Conservation (phyloP, 2,329 filamentous ascomycete genomes). For the Xylaria sp. region DNA sequence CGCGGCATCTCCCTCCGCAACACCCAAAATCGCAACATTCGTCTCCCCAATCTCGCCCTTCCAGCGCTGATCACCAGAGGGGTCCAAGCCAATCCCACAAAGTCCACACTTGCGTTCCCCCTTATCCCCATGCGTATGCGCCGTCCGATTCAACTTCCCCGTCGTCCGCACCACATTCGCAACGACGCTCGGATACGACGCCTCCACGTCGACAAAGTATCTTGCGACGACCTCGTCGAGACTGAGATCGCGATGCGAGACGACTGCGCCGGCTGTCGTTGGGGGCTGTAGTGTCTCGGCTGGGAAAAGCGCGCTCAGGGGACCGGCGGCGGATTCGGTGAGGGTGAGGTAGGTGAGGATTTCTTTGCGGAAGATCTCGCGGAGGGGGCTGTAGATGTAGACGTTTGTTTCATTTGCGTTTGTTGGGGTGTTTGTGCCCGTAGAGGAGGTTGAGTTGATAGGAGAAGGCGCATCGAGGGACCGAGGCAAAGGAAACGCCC, state of each 20-base stretch:
- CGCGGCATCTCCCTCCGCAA: conserved; percentile 16
- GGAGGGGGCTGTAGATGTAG: conserved; percentile 68
- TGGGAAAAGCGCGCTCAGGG: conserved; percentile 7
- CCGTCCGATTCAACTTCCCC: conserved; percentile 62
- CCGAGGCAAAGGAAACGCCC: conserved; percentile 39
- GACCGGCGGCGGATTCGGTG: conserved; percentile 13
- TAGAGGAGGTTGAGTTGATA: too few relatives aligned
- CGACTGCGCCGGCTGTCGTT: conserved; percentile 36
- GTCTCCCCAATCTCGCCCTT: conserved; percentile 55
- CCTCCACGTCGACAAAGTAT: conserved; percentile 83
- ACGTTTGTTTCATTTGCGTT: conserved; percentile 22
- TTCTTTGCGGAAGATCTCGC: conserved; percentile 81
- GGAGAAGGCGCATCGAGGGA: neutral
- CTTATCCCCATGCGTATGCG: conserved; percentile 18
- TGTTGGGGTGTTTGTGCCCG: too few relatives aligned
- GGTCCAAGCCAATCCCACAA: conserved; percentile 63
- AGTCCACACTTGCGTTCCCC: conserved; percentile 50
- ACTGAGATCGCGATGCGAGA: conserved; percentile 70
- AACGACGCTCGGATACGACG: conserved; percentile 83
- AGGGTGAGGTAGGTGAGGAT: conserved; percentile 62
- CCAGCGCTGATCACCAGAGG: conserved; percentile 58
- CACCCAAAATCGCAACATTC: neutral
- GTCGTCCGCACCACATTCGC: conserved; percentile 91
- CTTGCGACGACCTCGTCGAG: conserved; percentile 87
- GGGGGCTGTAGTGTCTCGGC: neutral